These are phyloP conservation scores for Camelina neglecta DNA, from an alignment of 345 rosid genomes.

Conservation along the genomic window DNA sequence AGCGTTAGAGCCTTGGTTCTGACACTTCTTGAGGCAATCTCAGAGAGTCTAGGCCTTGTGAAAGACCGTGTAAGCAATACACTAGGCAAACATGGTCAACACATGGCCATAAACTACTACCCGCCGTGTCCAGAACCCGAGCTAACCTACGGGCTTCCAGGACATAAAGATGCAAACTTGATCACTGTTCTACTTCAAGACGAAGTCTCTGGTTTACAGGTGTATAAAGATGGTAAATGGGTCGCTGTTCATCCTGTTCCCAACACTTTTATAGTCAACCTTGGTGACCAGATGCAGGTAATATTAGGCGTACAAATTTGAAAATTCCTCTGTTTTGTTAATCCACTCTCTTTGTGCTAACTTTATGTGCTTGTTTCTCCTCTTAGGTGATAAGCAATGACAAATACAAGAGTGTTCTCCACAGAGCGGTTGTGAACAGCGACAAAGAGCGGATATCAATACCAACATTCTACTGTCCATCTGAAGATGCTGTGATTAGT, in stretches of 20 bases:
- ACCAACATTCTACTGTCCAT: conserved; percentile 62
- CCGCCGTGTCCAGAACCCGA: conserved; percentile 81
- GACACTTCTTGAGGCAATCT: conserved; percentile 67
- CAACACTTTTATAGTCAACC: conserved; percentile 68
- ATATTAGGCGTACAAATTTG: neutral
- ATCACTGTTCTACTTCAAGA: conserved; percentile 82
- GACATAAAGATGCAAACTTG: conserved; percentile 72
- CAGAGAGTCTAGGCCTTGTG: conserved; percentile 71
- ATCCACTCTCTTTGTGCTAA: neutral
- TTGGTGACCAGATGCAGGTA: conserved; percentile 81
- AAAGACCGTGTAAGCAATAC: conserved; percentile 47
- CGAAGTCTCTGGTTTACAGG: conserved; percentile 71
- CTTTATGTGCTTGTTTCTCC: conserved; percentile 1
- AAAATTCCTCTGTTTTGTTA: neutral
- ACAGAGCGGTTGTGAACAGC: conserved; percentile 59
- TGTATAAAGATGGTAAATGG: conserved; percentile 68
- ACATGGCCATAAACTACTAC: conserved; percentile 85
- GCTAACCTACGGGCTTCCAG: conserved; percentile 71
- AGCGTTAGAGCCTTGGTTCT: conserved; percentile 56
- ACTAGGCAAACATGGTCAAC: conserved; percentile 68
- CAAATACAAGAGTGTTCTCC: conserved; percentile 61
- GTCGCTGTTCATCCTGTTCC: conserved; percentile 67
- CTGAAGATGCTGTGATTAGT: conserved; percentile 54
- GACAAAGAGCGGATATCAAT: conserved; percentile 55
- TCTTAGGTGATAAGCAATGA: conserved; percentile 58